Conservation (phyloP, 495 filamentous ascomycete genomes). For the Hypoxylon lienhwacheense region DNA sequence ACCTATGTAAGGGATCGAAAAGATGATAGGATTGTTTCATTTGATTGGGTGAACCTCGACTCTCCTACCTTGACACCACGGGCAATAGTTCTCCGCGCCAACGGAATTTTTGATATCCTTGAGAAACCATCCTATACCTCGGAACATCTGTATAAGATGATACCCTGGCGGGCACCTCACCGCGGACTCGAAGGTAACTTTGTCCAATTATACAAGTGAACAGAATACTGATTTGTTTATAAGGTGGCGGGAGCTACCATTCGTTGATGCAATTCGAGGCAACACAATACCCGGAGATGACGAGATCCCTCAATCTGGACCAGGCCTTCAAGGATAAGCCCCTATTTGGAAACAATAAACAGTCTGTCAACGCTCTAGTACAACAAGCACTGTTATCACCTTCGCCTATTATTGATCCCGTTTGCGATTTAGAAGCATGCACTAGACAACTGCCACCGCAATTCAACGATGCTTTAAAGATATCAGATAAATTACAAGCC, state of each 20-base stretch:
- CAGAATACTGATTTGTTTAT: slow-evolving; percentile 19
- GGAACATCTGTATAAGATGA: slow-evolving; percentile 52
- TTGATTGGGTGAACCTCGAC: slow-evolving; percentile 77
- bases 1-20: slow-evolving; percentile 50
- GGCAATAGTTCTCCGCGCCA: slow-evolving; percentile 67
- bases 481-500: slow-evolving; percentile 45
- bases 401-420: slow-evolving; percentile 25
- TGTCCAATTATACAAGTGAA: background rate
- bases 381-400: slow-evolving; percentile 39
- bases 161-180: slow-evolving; percentile 51
- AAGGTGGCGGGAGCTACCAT: slow-evolving; percentile 50
- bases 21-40: slow-evolving; percentile 74
- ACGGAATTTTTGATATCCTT: slow-evolving; percentile 66
- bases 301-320: slow-evolving; percentile 50
- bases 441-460: slow-evolving; percentile 29
- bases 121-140: slow-evolving; percentile 61
- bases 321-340: slow-evolving; percentile 45
- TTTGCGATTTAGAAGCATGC: slow-evolving; percentile 35
- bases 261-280: slow-evolving; percentile 51
- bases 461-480: slow-evolving; percentile 37
- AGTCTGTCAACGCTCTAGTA: slow-evolving; percentile 37
- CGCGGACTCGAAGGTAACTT: slow-evolving; percentile 49
- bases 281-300: slow-evolving; percentile 43
- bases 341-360: slow-evolving; percentile 49
- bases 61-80: slow-evolving; percentile 63